Evolutionary conservation across 2,329 filamentous ascomycete species (phyloP).

Genomic region (Parastagonospora nodorum): DNA sequence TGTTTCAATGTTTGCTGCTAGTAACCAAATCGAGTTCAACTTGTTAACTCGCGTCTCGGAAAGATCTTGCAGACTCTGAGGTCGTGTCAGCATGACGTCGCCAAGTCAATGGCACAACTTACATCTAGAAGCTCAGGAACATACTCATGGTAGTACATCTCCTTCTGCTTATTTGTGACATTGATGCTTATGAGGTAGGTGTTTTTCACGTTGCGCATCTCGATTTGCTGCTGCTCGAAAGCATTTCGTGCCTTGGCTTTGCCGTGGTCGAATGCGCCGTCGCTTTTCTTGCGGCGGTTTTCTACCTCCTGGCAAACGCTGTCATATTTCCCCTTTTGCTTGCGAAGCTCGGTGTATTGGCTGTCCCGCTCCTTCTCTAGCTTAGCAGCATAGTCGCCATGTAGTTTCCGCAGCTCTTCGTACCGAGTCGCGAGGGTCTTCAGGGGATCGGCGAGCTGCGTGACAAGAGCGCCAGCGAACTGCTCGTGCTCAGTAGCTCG

Average conservation of each 20-base stretch:
- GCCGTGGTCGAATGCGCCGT: conserved; percentile 82
- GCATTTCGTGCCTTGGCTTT: conserved; percentile 89
- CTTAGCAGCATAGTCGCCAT: conserved; percentile 85
- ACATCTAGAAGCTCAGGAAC: conserved; percentile 92
- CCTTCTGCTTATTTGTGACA: conserved; percentile 96
- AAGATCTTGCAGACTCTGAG: conserved; percentile 80
- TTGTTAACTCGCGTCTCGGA: conserved; percentile 85
- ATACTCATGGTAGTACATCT: conserved; percentile 96
- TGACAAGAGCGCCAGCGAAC: conserved; percentile 77
- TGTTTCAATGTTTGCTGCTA: conserved; percentile 80
- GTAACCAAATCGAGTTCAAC: conserved; percentile 83
- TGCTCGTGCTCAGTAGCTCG: conserved; percentile 88
- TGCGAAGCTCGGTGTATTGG: conserved; percentile 83
- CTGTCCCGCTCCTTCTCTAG: conserved; percentile 87
- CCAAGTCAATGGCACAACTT: conserved; percentile 18
- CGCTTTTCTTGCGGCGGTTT: conserved; percentile 90
- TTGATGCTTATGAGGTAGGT: conserved; percentile 97
- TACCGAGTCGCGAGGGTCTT: conserved; percentile 75
- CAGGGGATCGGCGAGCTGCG: conserved; percentile 83
- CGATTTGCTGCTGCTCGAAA: conserved; percentile 88
- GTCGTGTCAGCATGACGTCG: conserved; percentile 6
- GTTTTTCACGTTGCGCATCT: conserved; percentile 99
- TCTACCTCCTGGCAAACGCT: conserved; percentile 92
- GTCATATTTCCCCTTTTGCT: conserved; percentile 93
- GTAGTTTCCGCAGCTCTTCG: conserved; percentile 90